phyloP scores from a whole-genome alignment of 2,329 filamentous ascomycete genomes.

The Amylocarpus encephaloides region DNA sequence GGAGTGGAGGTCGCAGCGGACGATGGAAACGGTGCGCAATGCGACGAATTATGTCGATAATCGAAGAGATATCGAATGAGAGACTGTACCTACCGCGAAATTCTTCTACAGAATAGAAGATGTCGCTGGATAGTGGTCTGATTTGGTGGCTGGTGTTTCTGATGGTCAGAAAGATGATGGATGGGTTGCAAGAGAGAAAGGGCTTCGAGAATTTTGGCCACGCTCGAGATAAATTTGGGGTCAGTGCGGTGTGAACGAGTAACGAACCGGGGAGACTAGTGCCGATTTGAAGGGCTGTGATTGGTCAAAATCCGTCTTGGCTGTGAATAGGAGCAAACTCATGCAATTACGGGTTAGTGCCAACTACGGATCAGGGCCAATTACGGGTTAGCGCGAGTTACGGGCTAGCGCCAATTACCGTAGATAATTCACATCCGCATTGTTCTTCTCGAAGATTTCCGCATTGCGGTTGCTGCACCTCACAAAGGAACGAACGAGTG shows the following conservation, averaged over 20 bases:
- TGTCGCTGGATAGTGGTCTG: slow-evolving; percentile 1
- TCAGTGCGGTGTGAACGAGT: not conserved
- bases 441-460: not conserved
- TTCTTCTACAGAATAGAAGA: slow-evolving; percentile 32
- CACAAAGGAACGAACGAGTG: too few species aligned
- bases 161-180: slow-evolving; percentile 5
- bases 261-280: not conserved
- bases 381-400: too few species aligned
- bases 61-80: slow-evolving; percentile 2
- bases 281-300: too few species aligned
- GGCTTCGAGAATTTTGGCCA: not conserved
- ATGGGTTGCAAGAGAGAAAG: slow-evolving; percentile 3
- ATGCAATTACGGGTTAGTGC: too few species aligned
- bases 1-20: slow-evolving; percentile 4
- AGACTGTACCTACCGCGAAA: slow-evolving; percentile 24
- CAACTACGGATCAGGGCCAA: too few species aligned
- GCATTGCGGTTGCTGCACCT: too few species aligned
- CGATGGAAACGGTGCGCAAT: slow-evolving; percentile 16
- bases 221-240: not conserved
- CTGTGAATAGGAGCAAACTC: too few species aligned
- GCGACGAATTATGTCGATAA: slow-evolving; percentile 17
- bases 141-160: slow-evolving; percentile 5
- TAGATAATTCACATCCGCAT: not conserved
- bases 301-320: too few species aligned
- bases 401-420: not conserved